Evolutionary conservation across 2,329 filamentous ascomycete species (phyloP).

Genomic region (Nannizzia gypsea): DNA sequence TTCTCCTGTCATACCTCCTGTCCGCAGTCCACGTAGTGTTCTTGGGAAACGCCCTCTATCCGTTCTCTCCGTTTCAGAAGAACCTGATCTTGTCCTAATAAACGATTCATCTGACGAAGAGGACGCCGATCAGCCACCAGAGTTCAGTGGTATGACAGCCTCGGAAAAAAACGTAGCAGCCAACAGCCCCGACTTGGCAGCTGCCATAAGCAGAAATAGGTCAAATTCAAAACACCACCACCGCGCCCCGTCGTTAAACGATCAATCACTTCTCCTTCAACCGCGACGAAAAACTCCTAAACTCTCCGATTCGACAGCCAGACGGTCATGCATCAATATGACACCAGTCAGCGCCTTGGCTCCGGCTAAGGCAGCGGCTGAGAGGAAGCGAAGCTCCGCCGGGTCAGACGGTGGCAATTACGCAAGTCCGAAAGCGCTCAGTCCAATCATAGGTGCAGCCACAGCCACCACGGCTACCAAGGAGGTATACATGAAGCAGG

Average conservation of each 20-base stretch:
- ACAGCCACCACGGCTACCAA: neutral
- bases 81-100: constrained; percentile 23
- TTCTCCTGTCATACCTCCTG: constrained; percentile 24
- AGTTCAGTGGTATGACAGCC: constrained; percentile 19
- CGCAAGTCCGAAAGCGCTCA: neutral
- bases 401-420: neutral
- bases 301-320: constrained; percentile 1
- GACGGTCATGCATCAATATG: neutral
- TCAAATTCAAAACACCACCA: constrained; percentile 6
- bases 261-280: neutral
- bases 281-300: constrained; percentile 10
- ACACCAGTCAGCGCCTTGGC: neutral
- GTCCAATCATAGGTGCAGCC: neutral
- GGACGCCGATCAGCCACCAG: constrained; percentile 5
- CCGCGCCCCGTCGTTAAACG: neutral
- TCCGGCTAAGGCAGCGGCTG: neutral
- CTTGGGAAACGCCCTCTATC: constrained; percentile 35
- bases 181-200: constrained; percentile 17
- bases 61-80: constrained; percentile 27
- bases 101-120: constrained; percentile 21
- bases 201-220: neutral
- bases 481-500: neutral
- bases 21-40: constrained; percentile 27
- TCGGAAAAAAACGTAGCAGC: constrained; percentile 34
- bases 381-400: neutral